Conservation (phyloP, 148 eudicot genomes). For the Bassia scoparia region DNA sequence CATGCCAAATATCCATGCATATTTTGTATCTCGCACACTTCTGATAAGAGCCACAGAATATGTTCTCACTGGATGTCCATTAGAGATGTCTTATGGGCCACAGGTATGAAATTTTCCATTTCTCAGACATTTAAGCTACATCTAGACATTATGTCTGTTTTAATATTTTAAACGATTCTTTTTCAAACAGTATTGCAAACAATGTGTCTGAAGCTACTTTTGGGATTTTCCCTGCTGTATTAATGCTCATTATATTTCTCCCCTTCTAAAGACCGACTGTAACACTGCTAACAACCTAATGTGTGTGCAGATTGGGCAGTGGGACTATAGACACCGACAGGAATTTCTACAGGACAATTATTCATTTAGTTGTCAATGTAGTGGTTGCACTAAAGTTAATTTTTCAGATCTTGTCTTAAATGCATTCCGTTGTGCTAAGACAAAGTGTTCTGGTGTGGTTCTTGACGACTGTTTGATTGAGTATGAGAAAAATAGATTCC, state of each 20-base stretch:
- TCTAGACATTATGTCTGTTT: neutral
- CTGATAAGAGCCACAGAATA: constrained; percentile 65
- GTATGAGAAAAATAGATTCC: constrained; percentile 46
- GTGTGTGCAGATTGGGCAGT: constrained; percentile 71
- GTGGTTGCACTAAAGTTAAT: constrained; percentile 59
- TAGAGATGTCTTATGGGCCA: constrained; percentile 94
- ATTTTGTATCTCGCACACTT: constrained; percentile 79
- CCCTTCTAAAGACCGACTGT: neutral
- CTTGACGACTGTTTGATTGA: constrained; percentile 41
- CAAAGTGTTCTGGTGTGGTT: constrained; percentile 69
- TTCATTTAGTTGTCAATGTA: constrained; percentile 71
- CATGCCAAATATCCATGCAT: constrained; percentile 77
- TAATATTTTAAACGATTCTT: neutral
- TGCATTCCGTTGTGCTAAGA: constrained; percentile 60
- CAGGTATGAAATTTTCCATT: constrained; percentile 47
- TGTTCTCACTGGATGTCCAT: constrained; percentile 46
- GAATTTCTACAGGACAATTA: constrained; percentile 55
- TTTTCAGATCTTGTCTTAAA: constrained; percentile 66
- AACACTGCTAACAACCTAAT: neutral
- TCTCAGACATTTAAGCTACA: neutral
- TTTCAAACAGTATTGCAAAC: neutral
- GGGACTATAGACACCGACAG: constrained; percentile 50
- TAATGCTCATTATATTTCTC: neutral
- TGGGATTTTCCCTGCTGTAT: neutral
- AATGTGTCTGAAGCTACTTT: neutral